These are phyloP conservation scores for Rhodotorula sp. DNA, from an alignment of 1,284 basidiomycete genomes.

Conservation along the genomic window DNA sequence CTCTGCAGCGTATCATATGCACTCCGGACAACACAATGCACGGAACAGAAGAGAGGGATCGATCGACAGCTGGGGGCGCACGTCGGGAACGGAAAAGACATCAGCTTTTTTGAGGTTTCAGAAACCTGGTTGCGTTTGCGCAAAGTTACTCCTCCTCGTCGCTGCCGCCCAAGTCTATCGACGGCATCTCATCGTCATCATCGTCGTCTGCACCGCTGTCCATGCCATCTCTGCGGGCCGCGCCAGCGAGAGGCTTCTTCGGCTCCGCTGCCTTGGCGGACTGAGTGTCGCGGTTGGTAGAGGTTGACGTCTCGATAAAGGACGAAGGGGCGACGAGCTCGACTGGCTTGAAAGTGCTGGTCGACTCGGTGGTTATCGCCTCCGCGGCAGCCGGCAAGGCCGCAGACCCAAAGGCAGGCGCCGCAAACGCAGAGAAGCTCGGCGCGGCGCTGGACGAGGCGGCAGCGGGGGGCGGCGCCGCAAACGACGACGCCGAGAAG, in stretches of 20 bases:
- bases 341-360: neutral
- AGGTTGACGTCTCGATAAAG: neutral
- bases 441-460: neutral
- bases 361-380: neutral
- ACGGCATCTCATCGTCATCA: slow-evolving; percentile 37
- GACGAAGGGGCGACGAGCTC: neutral
- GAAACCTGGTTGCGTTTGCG: neutral
- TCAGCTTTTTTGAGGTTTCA: neutral
- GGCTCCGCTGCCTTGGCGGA: slow-evolving; percentile 4
- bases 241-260: neutral
- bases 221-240: neutral
- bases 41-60: too few relatives aligned
- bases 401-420: slow-evolving; percentile 17
- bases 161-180: slow-evolving; percentile 28
- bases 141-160: slow-evolving; percentile 29
- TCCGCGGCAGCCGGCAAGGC: neutral
- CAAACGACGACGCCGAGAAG: slow-evolving; percentile 10
- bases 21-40: too few relatives aligned
- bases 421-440: slow-evolving; percentile 18
- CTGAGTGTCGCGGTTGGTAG: neutral
- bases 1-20: too few relatives aligned
- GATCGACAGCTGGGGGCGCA: too few relatives aligned
- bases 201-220: slow-evolving; percentile 15
- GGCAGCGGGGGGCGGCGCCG: neutral
- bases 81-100: neutral